Conservation (phyloP, 2,329 filamentous ascomycete genomes). For the Paraphaeosphaeria sporulosa region DNA sequence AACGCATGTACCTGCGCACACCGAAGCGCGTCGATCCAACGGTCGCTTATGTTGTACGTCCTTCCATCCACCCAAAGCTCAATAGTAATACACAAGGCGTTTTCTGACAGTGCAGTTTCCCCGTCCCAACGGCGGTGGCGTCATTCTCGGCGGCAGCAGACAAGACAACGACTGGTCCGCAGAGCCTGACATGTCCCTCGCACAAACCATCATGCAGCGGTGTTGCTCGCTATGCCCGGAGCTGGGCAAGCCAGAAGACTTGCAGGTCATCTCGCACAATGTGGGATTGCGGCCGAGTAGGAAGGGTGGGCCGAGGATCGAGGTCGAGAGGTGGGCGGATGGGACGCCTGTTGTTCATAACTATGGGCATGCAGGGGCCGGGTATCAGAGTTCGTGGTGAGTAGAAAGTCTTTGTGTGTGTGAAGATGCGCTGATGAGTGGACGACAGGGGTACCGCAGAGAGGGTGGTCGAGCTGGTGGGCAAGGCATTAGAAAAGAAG, state of each 20-base stretch:
- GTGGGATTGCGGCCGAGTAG: conserved; percentile 82
- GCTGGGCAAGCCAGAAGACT: conserved; percentile 71
- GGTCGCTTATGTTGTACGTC: conserved; percentile 49
- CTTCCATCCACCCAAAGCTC: too few relatives aligned
- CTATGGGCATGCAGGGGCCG: conserved; percentile 81
- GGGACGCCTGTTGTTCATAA: conserved; percentile 70
- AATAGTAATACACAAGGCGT: neutral
- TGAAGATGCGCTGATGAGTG: neutral
- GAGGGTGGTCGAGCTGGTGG: conserved; percentile 51
- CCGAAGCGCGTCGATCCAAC: conserved; percentile 52
- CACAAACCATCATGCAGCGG: conserved; percentile 82
- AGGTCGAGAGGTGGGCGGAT: conserved; percentile 69
- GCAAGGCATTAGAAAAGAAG: conserved; percentile 30
- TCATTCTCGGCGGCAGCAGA: conserved; percentile 83
- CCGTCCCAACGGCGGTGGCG: conserved; percentile 71
- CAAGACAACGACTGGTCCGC: conserved; percentile 82
- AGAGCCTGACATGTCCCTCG: conserved; percentile 77
- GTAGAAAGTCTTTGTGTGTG: conserved; percentile 7
- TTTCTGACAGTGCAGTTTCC: conserved; percentile 42
- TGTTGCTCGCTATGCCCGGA: conserved; percentile 71
- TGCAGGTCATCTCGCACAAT: conserved; percentile 80
- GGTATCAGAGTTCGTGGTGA: conserved; percentile 64
- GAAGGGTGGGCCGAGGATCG: conserved; percentile 76
- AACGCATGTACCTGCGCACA: conserved; percentile 53
- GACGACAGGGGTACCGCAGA: conserved; percentile 52